Percentiles rank a stretch among this genome's conserved stretches.
phyloP scores from a whole-genome alignment of 495 filamentous ascomycete genomes.

The Ascobolus immersus region DNA sequence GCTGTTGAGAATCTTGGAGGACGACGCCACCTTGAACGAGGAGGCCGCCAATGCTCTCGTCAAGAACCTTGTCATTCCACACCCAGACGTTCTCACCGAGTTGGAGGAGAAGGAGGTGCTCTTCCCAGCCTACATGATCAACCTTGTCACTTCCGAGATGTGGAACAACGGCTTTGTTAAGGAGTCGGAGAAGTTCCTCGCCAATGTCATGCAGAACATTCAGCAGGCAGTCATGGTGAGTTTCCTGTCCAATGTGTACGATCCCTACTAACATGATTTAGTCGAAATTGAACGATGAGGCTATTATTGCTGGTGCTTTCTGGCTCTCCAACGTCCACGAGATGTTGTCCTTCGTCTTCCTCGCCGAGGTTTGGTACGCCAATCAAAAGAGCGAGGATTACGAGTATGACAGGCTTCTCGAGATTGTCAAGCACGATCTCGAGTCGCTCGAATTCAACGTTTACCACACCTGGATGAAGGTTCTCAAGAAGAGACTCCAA shows the following conservation, averaged over 20 bases:
- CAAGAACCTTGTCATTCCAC: constrained; percentile 81
- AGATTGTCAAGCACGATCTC: constrained; percentile 97
- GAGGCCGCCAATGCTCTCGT: constrained; percentile 92
- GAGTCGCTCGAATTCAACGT: constrained; percentile 99
- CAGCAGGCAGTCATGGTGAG: constrained; percentile 82
- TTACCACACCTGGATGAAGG: constrained; percentile 99
- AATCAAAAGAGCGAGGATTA: constrained; percentile 97
- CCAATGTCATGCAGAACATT: constrained; percentile 98
- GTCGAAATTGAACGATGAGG: constrained; percentile 87
- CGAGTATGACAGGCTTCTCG: constrained; percentile 89
- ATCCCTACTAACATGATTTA: constrained; percentile 5
- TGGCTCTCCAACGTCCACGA: constrained; percentile 99
- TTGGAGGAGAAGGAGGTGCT: constrained; percentile 95
- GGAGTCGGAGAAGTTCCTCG: constrained; percentile 93
- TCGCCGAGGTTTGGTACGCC: constrained; percentile 98
- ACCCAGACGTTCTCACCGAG: constrained; percentile 54
- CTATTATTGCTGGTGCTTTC: constrained; percentile 90
- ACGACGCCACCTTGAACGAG: constrained; percentile 85
- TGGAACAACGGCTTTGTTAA: constrained; percentile 99
- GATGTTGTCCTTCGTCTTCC: constrained; percentile 98
- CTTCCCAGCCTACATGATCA: constrained; percentile 96
- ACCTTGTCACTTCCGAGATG: constrained; percentile 97
- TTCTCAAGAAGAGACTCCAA: constrained; percentile 90
- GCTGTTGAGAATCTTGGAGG: constrained; percentile 73
- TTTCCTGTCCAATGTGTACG: neutral